phyloP scores from a whole-genome alignment of 192 early-diverging fungal genomes.

The Mortierella hygrophila region DNA sequence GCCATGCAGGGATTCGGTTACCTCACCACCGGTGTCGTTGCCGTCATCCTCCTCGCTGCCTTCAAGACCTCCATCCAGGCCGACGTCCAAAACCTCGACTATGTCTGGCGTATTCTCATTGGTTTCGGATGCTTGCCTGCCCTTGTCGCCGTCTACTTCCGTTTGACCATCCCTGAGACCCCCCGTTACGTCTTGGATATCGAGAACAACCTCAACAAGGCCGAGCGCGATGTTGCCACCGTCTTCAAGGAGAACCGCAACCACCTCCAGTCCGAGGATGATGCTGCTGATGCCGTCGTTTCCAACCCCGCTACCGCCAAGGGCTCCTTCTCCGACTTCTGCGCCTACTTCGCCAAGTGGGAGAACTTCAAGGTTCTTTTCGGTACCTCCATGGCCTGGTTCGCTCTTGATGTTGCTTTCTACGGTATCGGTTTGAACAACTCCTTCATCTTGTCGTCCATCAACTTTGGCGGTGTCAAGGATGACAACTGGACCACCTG shows the following conservation, averaged over 20 bases:
- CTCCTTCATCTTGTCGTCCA: constrained; percentile 71
- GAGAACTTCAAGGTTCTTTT: constrained; percentile 78
- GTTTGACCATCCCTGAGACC: constrained; percentile 93
- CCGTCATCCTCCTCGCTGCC: constrained; percentile 78
- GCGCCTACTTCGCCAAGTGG: constrained; percentile 75
- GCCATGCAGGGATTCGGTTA: constrained; percentile 96
- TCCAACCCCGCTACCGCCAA: constrained; percentile 28
- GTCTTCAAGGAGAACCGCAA: constrained; percentile 50
- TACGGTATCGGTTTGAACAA: constrained; percentile 81
- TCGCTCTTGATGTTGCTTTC: constrained; percentile 76
- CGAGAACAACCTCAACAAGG: constrained; percentile 47
- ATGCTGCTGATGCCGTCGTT: constrained; percentile 28
- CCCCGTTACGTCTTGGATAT: constrained; percentile 78
- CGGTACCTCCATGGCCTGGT: constrained; percentile 76
- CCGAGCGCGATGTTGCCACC: constrained; percentile 38
- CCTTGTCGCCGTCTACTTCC: constrained; percentile 88
- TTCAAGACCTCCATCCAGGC: constrained; percentile 78
- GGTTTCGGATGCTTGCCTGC: constrained; percentile 90
- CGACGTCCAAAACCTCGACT: constrained; percentile 81
- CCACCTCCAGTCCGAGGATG: constrained; percentile 43
- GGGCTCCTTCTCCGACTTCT: constrained; percentile 60
- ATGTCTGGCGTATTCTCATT: constrained; percentile 92
- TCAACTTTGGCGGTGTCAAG: constrained; percentile 39
- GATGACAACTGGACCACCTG: constrained; percentile 57
- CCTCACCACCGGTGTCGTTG: constrained; percentile 82